Conservation (phyloP, 495 filamentous ascomycete genomes). For the Neurospora tetrasperma region DNA sequence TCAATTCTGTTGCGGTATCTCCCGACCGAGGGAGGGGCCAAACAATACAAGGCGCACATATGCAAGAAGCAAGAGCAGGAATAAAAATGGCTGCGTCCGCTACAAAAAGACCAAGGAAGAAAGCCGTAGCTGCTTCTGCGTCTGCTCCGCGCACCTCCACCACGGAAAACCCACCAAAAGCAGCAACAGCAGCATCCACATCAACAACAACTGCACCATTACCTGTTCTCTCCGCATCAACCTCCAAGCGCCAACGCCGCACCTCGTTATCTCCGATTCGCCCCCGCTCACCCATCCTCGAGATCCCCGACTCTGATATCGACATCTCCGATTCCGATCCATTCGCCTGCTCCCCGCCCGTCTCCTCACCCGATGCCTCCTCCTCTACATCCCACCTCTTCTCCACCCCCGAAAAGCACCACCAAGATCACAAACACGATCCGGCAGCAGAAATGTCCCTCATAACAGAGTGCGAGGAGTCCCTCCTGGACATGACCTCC, state of each 20-base stretch:
- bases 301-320: constrained; percentile 59
- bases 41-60: background rate
- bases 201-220: constrained; percentile 8
- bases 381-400: constrained; percentile 18
- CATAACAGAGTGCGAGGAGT: constrained; percentile 30
- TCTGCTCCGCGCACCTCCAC: background rate
- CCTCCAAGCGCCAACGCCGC: constrained; percentile 8
- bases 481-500: constrained; percentile 21
- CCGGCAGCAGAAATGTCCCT: constrained; percentile 21
- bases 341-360: constrained; percentile 9
- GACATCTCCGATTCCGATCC: constrained; percentile 38
- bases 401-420: constrained; percentile 22
- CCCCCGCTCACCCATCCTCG: constrained; percentile 28
- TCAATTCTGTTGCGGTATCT: background rate
- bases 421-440: background rate
- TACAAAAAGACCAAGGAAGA: constrained; percentile 12
- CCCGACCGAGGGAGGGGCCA: background rate
- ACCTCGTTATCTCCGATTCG: background rate
- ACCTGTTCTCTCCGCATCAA: constrained; percentile 7
- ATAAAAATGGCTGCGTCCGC: background rate
- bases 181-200: background rate
- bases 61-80: background rate
- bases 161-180: background rate
- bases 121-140: background rate
- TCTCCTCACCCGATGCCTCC: constrained; percentile 3